Base-by-base conservation (phyloP, 2,329 filamentous ascomycete genomes). In the Fonsecaea pedrosoi region DNA sequence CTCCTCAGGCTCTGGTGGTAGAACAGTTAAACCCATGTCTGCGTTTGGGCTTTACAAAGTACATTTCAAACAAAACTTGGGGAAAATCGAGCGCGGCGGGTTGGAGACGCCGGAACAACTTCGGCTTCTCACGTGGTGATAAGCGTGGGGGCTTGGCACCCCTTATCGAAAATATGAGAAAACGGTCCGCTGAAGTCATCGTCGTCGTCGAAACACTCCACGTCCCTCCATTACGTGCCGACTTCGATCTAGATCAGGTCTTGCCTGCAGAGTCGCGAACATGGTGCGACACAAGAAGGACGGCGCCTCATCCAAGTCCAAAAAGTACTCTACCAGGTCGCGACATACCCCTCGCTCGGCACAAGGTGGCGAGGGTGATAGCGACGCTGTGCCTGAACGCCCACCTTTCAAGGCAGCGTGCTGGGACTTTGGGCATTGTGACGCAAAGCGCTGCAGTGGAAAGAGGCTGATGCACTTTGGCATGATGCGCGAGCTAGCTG, bases 241-340 rank as follows among this genome's bases (percentile, higher is more conserved):
- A 15, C n/a, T 37, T 62, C 53, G 25, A 54, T 40, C 34, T 15
- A 21, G 15, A 37, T n/a, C 48, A 13, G 21, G 3, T 50, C 4
- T 50, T 25, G 18, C 40, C 13, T 55, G 25, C 40, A 50, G 35
- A 6, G 60, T 42, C 37, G 12, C 6, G 37, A 72, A 42, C 54
- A 97, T 97, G 94, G 93, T 97, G 62, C 92, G 94, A 68, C 94
- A 97, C 81, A 98, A 97, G 82, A 98, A 98, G 81, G 94, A 97
- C 80, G 86, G 86, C 73, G 87, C 89, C 76, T 83, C 86, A 62
- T 85, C 85, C 73, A 87, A 90, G 77, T 90, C 91, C 76, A 93
- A 92, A 78, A 92, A 91, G 79, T 86, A 85, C 74, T 82, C 82
- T 73, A 85, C 84, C 71, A 84, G 87, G 68, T 84, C 88, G 68